Evolutionary conservation across 225 moss, liverwort and hornwort species (phyloP).

Genomic region (Asterella californica): DNA sequence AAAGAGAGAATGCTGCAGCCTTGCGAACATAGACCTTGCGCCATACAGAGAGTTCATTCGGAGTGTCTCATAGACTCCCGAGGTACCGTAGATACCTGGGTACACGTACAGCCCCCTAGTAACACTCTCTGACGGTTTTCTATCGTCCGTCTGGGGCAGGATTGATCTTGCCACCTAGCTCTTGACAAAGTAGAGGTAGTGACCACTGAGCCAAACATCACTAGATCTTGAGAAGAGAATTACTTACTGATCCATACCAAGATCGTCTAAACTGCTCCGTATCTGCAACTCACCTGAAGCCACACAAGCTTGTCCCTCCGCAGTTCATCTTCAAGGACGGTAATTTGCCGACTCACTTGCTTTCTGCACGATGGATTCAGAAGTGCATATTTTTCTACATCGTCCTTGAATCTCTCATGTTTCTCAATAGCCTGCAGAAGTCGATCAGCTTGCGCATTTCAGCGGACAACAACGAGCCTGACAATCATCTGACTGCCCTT

Average conservation of each 20-base stretch:
- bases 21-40: too few relatives aligned
- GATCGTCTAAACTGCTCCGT: background rate
- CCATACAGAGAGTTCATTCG: too few relatives aligned
- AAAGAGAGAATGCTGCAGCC: too few relatives aligned
- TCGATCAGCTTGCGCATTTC: background rate
- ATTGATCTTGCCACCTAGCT: too few relatives aligned
- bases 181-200: too few relatives aligned
- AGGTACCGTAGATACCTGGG: too few relatives aligned
- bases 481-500: background rate
- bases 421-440: constrained; percentile 33
- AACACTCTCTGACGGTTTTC: too few relatives aligned
- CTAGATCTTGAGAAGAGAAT: too few relatives aligned
- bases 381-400: constrained; percentile 38
- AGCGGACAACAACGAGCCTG: background rate
- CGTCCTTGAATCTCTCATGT: constrained; percentile 36
- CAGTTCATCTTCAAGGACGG: constrained; percentile 41
- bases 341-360: constrained; percentile 41
- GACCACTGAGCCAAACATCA: too few relatives aligned
- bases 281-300: constrained; percentile 34
- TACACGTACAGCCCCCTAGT: too few relatives aligned
- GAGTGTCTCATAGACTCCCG: too few relatives aligned
- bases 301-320: constrained; percentile 39
- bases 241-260: background rate
- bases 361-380: constrained; percentile 42
- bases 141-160: too few relatives aligned